Percentiles rank a stretch among this genome's conserved stretches.
Evolutionary conservation across 768 basidiomycete species (phyloP).

Genomic region (Mycena filopes): DNA sequence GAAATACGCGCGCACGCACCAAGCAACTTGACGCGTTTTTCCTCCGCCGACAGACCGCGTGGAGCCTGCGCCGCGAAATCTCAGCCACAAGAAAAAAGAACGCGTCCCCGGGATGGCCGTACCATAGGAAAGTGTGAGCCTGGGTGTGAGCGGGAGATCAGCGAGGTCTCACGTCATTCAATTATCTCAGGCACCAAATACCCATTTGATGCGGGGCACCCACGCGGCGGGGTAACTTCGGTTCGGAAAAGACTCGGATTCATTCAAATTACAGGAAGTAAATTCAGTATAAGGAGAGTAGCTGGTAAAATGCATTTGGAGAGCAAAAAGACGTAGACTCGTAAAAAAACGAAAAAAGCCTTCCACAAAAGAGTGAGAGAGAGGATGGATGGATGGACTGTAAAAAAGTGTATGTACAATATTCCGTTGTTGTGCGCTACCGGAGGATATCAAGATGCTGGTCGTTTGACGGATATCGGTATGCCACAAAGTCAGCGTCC

Average conservation of each 20-base stretch:
- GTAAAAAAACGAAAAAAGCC: neutral
- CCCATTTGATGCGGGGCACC: too few species aligned
- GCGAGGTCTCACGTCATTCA: neutral
- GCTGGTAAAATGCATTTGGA: conserved; percentile 40
- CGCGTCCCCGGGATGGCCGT: neutral
- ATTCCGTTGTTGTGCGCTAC: conserved; percentile 40
- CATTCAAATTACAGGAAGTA: neutral
- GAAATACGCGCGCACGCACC: conserved; percentile 15
- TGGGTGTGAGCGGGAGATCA: neutral
- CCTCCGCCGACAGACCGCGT: conserved; percentile 87
- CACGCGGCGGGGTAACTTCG: neutral
- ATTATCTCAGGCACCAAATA: neutral
- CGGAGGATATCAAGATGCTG: conserved; percentile 73
- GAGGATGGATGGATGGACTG: conserved; percentile 5
- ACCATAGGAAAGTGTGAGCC: conserved; percentile 7
- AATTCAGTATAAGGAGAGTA: conserved; percentile 19
- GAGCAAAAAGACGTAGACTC: conserved; percentile 26
- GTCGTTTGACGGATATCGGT: conserved; percentile 85
- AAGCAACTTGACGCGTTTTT: conserved; percentile 88
- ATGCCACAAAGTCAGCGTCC: conserved; percentile 86
- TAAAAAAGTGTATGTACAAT: conserved; percentile 22
- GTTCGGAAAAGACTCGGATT: neutral
- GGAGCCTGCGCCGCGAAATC: conserved; percentile 59
- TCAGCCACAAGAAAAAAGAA: neutral
- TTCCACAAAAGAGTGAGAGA: conserved; percentile 12